These are phyloP conservation scores for Globisporangium alternatum DNA, from an alignment of 352 stramenopile genomes.

Conservation along the genomic window DNA sequence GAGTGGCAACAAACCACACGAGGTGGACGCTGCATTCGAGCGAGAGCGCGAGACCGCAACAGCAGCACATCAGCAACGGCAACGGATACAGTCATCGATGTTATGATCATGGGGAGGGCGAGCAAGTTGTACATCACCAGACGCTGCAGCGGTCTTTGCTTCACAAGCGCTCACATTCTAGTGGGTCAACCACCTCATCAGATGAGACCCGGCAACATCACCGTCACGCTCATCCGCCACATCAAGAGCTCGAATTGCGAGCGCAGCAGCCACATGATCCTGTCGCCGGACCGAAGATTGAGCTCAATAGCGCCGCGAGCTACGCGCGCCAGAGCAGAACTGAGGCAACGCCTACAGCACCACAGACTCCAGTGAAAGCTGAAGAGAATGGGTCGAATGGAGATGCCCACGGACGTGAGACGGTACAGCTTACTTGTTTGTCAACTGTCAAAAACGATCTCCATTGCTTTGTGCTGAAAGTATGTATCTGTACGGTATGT, in stretches of 20 bases:
- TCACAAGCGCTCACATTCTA: constrained; percentile 4
- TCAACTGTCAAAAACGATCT: not conserved
- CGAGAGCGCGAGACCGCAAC: not conserved
- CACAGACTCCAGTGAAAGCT: not conserved
- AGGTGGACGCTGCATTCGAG: not conserved
- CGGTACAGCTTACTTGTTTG: not conserved
- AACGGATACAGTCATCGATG: not conserved
- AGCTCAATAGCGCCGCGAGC: not conserved
- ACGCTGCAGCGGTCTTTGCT: not conserved
- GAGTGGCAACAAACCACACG: not conserved
- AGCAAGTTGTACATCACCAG: not conserved
- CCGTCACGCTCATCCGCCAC: not conserved
- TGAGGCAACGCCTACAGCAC: not conserved
- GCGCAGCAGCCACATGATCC: not conserved
- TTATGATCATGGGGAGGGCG: not conserved
- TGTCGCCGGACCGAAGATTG: not conserved
- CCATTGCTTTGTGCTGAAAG: not conserved
- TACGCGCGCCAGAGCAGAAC: not conserved
- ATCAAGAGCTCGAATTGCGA: not conserved
- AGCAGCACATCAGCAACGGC: not conserved
- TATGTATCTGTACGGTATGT: not conserved
- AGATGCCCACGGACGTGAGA: not conserved
- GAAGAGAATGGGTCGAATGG: not conserved
- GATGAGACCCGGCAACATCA: not conserved
- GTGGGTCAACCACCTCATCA: constrained; percentile 1